Percentiles rank a stretch among this genome's conserved stretches.
These are phyloP conservation scores for Micractinium conductrix DNA, from an alignment of 139 green algal species.

Conservation along the genomic window DNA sequence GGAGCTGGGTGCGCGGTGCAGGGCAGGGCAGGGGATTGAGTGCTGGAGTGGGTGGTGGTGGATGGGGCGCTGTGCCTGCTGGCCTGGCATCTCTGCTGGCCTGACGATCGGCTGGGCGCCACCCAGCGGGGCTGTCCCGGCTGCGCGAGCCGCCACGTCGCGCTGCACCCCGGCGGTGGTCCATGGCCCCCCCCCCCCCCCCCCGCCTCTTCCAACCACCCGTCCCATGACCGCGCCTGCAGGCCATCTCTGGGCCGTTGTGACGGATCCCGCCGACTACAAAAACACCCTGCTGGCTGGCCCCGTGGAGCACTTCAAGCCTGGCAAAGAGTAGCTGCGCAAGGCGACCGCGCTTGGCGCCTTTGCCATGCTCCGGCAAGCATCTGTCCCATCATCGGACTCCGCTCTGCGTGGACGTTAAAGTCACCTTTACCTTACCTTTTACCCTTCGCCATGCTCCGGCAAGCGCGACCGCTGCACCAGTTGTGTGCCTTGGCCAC, in stretches of 20 bases:
- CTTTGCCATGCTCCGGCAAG: background rate
- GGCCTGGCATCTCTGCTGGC: too few species aligned
- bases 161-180: too few species aligned
- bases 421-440: too few species aligned
- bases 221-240: background rate
- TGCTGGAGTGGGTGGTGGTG: background rate
- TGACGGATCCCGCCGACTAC: background rate
- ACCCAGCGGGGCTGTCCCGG: too few species aligned
- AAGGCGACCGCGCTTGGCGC: background rate
- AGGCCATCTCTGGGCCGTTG: slow-evolving; percentile 10
- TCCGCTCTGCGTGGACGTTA: too few species aligned
- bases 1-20: background rate
- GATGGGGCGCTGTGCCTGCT: background rate
- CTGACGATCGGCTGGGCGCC: too few species aligned
- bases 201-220: background rate
- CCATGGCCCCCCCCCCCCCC: too few species aligned
- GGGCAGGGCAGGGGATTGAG: too few species aligned
- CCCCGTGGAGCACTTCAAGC: background rate
- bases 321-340: background rate
- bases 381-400: too few species aligned
- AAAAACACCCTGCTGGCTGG: slow-evolving; percentile 4
- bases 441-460: background rate
- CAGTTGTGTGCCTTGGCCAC: too few species aligned
- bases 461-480: background rate
- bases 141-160: too few species aligned